phyloP scores from a whole-genome alignment of 1,284 basidiomycete species.

The Coniferiporia weirii region DNA sequence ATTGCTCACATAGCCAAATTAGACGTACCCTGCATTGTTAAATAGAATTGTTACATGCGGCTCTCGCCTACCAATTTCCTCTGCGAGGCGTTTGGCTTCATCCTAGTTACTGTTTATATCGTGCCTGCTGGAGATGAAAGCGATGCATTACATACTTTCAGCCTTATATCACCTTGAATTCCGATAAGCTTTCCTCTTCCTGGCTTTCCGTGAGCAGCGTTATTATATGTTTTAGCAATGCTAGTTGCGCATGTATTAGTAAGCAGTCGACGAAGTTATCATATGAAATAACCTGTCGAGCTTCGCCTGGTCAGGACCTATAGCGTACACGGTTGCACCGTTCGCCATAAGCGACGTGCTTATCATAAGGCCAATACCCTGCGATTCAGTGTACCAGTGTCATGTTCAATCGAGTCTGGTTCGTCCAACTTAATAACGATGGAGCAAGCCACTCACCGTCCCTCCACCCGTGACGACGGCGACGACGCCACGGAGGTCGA shows the following conservation, averaged over 20 bases:
- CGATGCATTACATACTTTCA: constrained; percentile 31
- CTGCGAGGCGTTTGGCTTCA: constrained; percentile 42
- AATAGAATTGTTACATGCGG: constrained; percentile 40
- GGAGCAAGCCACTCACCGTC: constrained; percentile 30
- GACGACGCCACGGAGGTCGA: constrained; percentile 40
- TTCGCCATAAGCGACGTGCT: constrained; percentile 42
- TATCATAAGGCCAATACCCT: constrained; percentile 49
- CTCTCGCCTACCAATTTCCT: constrained; percentile 36
- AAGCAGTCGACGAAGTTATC: neutral
- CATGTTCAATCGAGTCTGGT: neutral
- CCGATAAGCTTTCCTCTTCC: constrained; percentile 37
- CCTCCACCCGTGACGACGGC: constrained; percentile 47
- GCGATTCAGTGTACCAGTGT: neutral
- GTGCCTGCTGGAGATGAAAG: neutral
- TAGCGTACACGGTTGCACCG: constrained; percentile 45
- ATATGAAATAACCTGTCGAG: constrained; percentile 32
- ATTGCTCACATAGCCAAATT: neutral
- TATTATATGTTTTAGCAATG: constrained; percentile 35
- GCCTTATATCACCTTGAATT: constrained; percentile 41
- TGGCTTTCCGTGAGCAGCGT: constrained; percentile 30
- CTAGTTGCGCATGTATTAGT: constrained; percentile 21
- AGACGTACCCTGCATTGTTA: constrained; percentile 34
- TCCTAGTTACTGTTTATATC: constrained; percentile 26
- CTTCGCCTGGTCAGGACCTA: constrained; percentile 40
- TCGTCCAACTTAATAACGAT: neutral